These are phyloP conservation scores for Lentinula raphanica DNA, from an alignment of 768 basidiomycete species.

Conservation along the genomic window DNA sequence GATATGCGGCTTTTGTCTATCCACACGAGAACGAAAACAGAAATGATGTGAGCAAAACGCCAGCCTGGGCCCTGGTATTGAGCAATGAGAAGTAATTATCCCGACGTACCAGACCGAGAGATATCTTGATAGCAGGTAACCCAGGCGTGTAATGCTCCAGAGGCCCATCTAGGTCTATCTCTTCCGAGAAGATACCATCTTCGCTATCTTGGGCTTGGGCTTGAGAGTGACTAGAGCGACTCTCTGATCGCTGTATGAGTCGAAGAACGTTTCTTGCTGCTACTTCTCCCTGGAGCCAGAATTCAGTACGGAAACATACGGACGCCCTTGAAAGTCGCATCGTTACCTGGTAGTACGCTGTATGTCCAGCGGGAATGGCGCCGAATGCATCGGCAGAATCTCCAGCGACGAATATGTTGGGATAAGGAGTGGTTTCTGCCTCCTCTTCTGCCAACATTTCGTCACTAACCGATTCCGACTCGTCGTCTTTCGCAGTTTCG, in stretches of 20 bases:
- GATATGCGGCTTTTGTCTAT: slow-evolving; percentile 40
- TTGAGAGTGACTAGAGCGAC: no score
- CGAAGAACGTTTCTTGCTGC: slow-evolving; percentile 51
- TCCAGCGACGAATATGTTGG: slow-evolving; percentile 57
- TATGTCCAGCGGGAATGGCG: slow-evolving; percentile 57
- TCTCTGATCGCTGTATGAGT: slow-evolving; percentile 34
- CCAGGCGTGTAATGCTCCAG: slow-evolving; percentile 43
- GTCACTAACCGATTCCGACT: neutral
- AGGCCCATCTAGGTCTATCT: slow-evolving; percentile 15
- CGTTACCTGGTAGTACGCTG: slow-evolving; percentile 43
- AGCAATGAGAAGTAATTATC: neutral
- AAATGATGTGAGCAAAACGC: neutral
- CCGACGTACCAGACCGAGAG: slow-evolving; percentile 48
- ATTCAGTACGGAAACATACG: neutral
- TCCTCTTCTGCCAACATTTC: neutral
- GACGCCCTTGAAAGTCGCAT: neutral
- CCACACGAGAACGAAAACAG: neutral
- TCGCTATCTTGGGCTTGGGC: no score
- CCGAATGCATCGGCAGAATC: slow-evolving; percentile 64
- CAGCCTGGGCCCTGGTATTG: neutral
- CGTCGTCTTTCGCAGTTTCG: neutral
- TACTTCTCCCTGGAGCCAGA: slow-evolving; percentile 31
- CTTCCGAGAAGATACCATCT: neutral
- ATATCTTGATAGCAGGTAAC: slow-evolving; percentile 54
- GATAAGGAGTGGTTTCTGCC: slow-evolving; percentile 30